These are phyloP conservation scores for Flaveria sonorensis DNA, from an alignment of 129 eudicot genomes.

Conservation along the genomic window DNA sequence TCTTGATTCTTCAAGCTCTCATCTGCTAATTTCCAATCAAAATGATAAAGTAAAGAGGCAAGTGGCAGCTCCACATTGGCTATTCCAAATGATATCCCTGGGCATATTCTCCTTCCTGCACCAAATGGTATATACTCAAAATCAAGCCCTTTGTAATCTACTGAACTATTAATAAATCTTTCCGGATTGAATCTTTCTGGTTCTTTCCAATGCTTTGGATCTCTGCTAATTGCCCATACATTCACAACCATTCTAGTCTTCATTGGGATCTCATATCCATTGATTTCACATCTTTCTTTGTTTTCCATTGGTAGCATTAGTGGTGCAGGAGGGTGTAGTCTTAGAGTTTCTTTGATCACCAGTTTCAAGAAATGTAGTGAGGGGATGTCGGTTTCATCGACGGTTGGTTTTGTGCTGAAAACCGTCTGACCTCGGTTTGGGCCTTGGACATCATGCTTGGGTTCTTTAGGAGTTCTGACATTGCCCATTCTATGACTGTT, in stretches of 20 bases:
- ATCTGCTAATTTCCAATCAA: constrained; percentile 42
- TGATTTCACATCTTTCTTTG: constrained; percentile 32
- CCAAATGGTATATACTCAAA: constrained; percentile 53
- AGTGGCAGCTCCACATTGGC: constrained; percentile 46
- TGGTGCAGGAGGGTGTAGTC: constrained; percentile 41
- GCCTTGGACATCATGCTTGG: constrained; percentile 33
- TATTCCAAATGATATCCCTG: constrained; percentile 43
- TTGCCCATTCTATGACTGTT: constrained; percentile 41
- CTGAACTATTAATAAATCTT: constrained; percentile 27
- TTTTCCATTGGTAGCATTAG: constrained; percentile 42
- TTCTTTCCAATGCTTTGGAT: constrained; percentile 36
- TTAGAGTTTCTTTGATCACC: constrained; percentile 42
- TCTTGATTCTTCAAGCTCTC: constrained; percentile 18
- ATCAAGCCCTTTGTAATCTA: constrained; percentile 37
- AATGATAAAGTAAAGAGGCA: constrained; percentile 44
- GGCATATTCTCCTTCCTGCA: constrained; percentile 53
- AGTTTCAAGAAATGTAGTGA: constrained; percentile 15
- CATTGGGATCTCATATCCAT: constrained; percentile 35
- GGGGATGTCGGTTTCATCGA: constrained; percentile 35
- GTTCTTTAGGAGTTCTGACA: constrained; percentile 37
- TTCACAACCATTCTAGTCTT: constrained; percentile 36
- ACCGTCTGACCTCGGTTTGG: constrained; percentile 28
- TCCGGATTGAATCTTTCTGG: constrained; percentile 40
- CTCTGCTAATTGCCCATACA: constrained; percentile 41
- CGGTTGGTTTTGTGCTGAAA: constrained; percentile 20